Base-by-base conservation (phyloP, 805 yeast species). In the Tetrapisispora arboricola region DNA sequence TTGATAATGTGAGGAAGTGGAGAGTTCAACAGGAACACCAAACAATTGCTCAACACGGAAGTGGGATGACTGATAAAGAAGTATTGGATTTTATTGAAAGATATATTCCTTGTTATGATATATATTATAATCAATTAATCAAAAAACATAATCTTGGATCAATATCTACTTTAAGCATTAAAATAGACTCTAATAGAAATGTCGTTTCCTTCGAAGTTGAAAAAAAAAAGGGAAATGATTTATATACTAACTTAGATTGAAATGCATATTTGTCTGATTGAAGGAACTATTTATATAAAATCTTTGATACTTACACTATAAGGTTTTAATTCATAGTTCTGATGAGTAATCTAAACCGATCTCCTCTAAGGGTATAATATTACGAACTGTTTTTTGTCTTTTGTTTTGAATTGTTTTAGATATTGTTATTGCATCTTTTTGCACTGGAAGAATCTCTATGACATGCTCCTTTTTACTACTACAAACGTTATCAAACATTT, bases 81-180 rank as follows among this genome's bases (percentile, higher is more conserved):
- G 95, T 90, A 5, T 60, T 49, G 9, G 47, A 47, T 16, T 92
- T 92, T 66, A 80, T 90, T 10, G 76, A 80, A 44, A 71, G 95
- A 45, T 90, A 90, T 60, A 81, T 84, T 86, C 95, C 95, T 1
- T 74, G 81, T 28, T 90, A 90, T 52, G 72, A 75, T 46, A 53
- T 88, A 17, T 92, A 84, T 57, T 80, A 75, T 52, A 63, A 63
- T 11, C 57, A 64, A 1, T 60, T 78, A 42, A 48, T 54, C 1
- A 42, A 51, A 2, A 39, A 50, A 5, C 72, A 71, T 15, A 46
- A 46, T 21, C 34, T 55, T 36, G 53, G 61, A 1, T 48, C 56
- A 1, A 43, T 50, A 4, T 57, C 57, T 4, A 63, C 64, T 27
- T 49, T 63, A 22, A 57, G 59, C 10, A 40, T 63, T 24, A 55